These are phyloP conservation scores for Dictyostelium purpureum DNA, from an alignment of 78 protist genomes.

Conservation along the genomic window DNA sequence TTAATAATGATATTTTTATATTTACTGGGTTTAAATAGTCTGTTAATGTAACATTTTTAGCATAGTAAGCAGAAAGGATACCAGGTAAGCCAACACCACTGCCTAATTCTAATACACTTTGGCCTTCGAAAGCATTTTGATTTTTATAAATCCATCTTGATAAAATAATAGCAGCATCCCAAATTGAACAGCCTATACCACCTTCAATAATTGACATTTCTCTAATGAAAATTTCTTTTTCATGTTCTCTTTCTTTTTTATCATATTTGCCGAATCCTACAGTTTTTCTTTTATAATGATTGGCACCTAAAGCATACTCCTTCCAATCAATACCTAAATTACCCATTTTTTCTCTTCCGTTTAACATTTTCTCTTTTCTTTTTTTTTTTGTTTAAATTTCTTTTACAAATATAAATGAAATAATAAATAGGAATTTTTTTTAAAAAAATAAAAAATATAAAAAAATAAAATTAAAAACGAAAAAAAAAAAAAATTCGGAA, in stretches of 20 bases:
- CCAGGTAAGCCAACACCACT: slow-evolving; percentile 90
- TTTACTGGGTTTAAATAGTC: slow-evolving; percentile 85
- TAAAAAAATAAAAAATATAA: no score
- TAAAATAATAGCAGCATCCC: slow-evolving; percentile 93
- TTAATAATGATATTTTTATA: neutral
- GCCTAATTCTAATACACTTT: slow-evolving; percentile 83
- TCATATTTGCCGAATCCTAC: slow-evolving; percentile 90
- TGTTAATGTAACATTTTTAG: slow-evolving; percentile 72
- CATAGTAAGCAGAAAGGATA: slow-evolving; percentile 79
- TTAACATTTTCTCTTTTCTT: slow-evolving; percentile 73
- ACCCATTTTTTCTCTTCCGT: slow-evolving; percentile 84
- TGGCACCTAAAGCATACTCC: slow-evolving; percentile 86
- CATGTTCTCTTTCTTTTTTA: slow-evolving; percentile 82
- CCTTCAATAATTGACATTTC: slow-evolving; percentile 89
- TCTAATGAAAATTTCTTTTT: slow-evolving; percentile 84
- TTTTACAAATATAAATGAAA: neutral
- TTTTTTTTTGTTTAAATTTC: neutral
- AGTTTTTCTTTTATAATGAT: slow-evolving; percentile 88
- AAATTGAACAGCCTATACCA: slow-evolving; percentile 91
- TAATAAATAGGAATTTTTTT: neutral
- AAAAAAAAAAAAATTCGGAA: no score
- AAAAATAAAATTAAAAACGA: no score
- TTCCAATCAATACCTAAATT: slow-evolving; percentile 87
- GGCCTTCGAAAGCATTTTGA: slow-evolving; percentile 51
- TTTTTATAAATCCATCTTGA: slow-evolving; percentile 87